phyloP scores from a whole-genome alignment of 805 yeast genomes.

The Pichia ethanolica region DNA sequence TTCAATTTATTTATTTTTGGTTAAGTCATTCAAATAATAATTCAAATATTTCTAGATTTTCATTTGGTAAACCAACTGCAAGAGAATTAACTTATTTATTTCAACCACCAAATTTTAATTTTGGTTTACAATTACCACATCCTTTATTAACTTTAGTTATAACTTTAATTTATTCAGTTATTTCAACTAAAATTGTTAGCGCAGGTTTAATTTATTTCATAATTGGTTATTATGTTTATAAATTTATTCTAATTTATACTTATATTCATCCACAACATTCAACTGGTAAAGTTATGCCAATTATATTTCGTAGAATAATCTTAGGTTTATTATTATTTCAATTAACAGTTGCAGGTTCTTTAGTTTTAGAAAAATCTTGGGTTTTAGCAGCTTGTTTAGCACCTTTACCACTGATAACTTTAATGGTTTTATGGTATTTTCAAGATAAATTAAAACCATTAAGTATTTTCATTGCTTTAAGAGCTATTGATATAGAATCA shows the following conservation, averaged over 20 bases:
- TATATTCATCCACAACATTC: constrained; percentile 95
- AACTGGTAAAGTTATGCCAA: constrained; percentile 94
- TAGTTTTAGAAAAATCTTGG: constrained; percentile 72
- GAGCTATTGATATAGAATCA: constrained; percentile 50
- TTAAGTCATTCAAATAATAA: constrained; percentile 31
- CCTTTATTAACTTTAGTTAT: constrained; percentile 82
- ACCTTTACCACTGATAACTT: constrained; percentile 69
- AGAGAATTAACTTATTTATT: constrained; percentile 69
- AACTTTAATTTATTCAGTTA: constrained; percentile 78
- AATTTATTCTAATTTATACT: constrained; percentile 83
- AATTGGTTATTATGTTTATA: constrained; percentile 81
- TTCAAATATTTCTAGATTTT: constrained; percentile 14
- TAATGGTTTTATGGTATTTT: constrained; percentile 68
- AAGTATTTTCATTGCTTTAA: constrained; percentile 75
- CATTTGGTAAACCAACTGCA: constrained; percentile 48
- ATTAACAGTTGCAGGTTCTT: constrained; percentile 85
- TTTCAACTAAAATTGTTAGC: constrained; percentile 78
- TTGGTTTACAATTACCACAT: constrained; percentile 86
- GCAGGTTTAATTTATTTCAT: constrained; percentile 81
- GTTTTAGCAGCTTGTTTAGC: constrained; percentile 59
- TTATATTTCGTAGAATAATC: constrained; percentile 73
- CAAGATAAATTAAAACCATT: constrained; percentile 76
- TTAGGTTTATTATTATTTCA: constrained; percentile 80
- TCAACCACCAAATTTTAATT: constrained; percentile 87
- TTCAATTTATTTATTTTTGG: constrained; percentile 64